Conservation (phyloP, 805 yeast genomes). For the Kregervanrija delftensis region DNA sequence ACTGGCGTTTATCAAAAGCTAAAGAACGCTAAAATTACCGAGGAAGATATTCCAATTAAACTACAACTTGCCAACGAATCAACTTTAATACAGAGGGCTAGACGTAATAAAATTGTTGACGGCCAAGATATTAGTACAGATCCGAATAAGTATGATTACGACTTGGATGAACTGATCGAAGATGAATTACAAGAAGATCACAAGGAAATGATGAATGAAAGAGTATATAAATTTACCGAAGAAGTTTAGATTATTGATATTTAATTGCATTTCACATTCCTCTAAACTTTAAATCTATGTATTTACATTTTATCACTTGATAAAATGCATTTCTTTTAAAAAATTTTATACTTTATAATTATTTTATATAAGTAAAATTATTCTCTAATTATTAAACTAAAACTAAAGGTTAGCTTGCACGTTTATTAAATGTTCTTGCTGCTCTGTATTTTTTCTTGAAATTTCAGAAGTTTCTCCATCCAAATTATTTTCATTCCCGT, state of each 20-base stretch:
- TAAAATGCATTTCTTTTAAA: no score
- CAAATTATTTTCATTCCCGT: constrained; percentile 5
- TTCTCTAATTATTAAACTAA: background rate
- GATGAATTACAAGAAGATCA: constrained; percentile 26
- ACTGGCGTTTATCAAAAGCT: constrained; percentile 21
- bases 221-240: no score
- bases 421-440: constrained; percentile 3
- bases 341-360: no score
- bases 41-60: constrained; percentile 25
- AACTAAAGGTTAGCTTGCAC: constrained; percentile 9
- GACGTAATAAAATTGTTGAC: constrained; percentile 1
- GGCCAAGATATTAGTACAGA: constrained; percentile 17
- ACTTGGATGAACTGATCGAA: constrained; percentile 38
- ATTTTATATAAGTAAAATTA: no score
- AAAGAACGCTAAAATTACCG: constrained; percentile 16
- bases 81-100: constrained; percentile 14
- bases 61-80: constrained; percentile 17
- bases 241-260: no score
- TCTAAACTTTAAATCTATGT: no score
- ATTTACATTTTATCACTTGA: no score
- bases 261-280: no score
- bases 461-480: background rate
- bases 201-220: background rate
- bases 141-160: constrained; percentile 41
- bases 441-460: constrained; percentile 3